phyloP scores from a whole-genome alignment of 257 asterid species.

The Penstemon barbatus region DNA sequence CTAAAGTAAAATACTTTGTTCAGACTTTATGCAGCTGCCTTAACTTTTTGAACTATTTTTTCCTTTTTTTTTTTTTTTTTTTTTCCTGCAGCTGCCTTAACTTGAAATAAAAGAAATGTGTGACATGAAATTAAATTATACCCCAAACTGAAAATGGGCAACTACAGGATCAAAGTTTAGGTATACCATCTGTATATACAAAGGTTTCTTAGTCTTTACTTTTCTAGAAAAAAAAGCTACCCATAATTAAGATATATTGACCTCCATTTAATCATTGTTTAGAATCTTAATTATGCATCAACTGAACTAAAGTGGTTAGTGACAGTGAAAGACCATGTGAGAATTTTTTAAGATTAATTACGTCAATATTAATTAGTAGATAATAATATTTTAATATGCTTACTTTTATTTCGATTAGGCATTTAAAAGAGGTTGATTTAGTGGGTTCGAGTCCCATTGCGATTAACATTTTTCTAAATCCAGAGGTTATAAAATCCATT shows the following conservation, averaged over 20 bases:
- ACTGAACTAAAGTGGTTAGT: conserved; percentile 39
- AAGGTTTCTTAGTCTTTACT: conserved; percentile 53
- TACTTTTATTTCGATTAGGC: too few species aligned
- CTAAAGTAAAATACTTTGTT: not conserved
- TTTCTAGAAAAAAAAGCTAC: conserved; percentile 60
- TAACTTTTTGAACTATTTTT: not conserved
- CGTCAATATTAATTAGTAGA: not conserved
- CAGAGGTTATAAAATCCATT: too few species aligned
- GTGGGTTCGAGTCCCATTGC: too few species aligned
- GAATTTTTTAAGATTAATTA: not conserved
- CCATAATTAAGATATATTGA: conserved; percentile 33
- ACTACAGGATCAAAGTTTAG: conserved; percentile 14
- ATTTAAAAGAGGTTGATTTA: too few species aligned
- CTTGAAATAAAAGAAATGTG: conserved; percentile 48
- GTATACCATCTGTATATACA: conserved; percentile 3
- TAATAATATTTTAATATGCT: too few species aligned
- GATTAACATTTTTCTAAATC: too few species aligned
- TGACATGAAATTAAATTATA: conserved; percentile 5
- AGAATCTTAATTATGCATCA: conserved; percentile 44
- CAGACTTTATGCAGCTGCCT: not conserved
- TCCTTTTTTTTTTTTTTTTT: not conserved
- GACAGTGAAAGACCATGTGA: conserved; percentile 31
- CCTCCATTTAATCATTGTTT: conserved; percentile 37
- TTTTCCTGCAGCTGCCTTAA: conserved; percentile 33
- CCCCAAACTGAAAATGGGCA: conserved; percentile 1